phyloP scores from a whole-genome alignment of 2,329 filamentous ascomycete genomes.

The Neonectria hederae region DNA sequence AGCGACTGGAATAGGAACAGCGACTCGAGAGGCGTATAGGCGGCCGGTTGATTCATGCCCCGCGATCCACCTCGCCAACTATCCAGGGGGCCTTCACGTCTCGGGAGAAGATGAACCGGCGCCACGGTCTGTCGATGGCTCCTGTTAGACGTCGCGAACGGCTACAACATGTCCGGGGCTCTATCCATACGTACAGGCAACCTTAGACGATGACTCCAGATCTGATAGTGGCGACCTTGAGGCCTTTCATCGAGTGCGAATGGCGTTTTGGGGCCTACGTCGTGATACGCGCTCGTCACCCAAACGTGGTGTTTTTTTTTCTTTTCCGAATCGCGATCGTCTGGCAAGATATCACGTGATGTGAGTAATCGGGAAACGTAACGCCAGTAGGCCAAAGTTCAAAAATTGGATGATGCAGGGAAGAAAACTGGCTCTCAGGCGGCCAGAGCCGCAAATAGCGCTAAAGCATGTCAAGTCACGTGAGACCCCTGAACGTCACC shows the following conservation, averaged over 20 bases:
- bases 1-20: conserved; percentile 86
- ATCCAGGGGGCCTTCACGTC: conserved; percentile 65
- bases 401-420: conserved; percentile 44
- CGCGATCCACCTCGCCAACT: conserved; percentile 63
- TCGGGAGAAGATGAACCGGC: conserved; percentile 63
- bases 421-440: conserved; percentile 41
- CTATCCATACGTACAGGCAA: conserved; percentile 46
- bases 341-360: conserved; percentile 47
- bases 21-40: conserved; percentile 86
- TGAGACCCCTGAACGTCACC: conserved; percentile 42
- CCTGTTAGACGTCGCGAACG: conserved; percentile 36
- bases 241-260: conserved; percentile 43
- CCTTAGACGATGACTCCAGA: conserved; percentile 43
- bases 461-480: conserved; percentile 42
- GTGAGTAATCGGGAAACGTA: conserved; percentile 29
- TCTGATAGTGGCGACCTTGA: conserved; percentile 38
- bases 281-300: conserved; percentile 35
- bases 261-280: conserved; percentile 35
- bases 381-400: conserved; percentile 22
- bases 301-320: conserved; percentile 39
- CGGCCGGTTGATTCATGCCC: conserved; percentile 67
- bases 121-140: conserved; percentile 57
- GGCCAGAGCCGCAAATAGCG: conserved; percentile 26
- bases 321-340: conserved; percentile 38
- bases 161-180: conserved; percentile 43